Evolutionary conservation across 1,139 yeast species (phyloP), one percentile per base, ranked within the genome.

Genomic region (Yamadazyma taylorii): DNA sequence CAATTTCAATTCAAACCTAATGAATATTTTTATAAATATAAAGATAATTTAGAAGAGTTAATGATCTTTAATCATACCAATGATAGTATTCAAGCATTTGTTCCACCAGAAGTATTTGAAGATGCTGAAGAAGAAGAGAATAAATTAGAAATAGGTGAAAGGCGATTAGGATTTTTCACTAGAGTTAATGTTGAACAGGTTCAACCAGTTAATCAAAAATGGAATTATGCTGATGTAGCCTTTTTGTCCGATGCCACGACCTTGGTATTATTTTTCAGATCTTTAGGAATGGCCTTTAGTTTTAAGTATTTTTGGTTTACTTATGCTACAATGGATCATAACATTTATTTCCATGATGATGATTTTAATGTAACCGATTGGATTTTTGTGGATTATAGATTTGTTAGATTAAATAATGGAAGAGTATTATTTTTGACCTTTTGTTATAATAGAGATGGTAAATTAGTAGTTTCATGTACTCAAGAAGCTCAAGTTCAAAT

Each of bases 241-340:
- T 47, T 64, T 38, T 44, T 62, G 0, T 53, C 64, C 4, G 74
- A 68, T 50, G 63, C 70, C 16, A 48, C 67, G 10, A 63, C 54
- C 38, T 56, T 68, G 42, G 57, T 59, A 2, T 46, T 65, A 5
- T 48, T 63, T 23, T 53, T 61, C 10, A 46, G 67, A 31, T 39
- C 58, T 8, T 51, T 63, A 29, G 73, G 73, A 3, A 40, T 58
- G 17, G 55, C 62, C 1, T 41, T 58, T 24, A 49, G 47, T 24
- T 39, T 41, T 32, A 48, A 50, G 27, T 45, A 47, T 24, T 47
- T 36, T 37, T 31, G 68, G 62, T 47, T 64, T 61, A 52, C 55
- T 9, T 48, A 72, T 35, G 75, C 70, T 2, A 63, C 69, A 36
- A 58, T 70, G 49, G 75, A 69, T 47, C 74, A 69, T 43, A 41